Conservation (phyloP, 495 filamentous ascomycete species). For the Clohesyomyces aquaticus region DNA sequence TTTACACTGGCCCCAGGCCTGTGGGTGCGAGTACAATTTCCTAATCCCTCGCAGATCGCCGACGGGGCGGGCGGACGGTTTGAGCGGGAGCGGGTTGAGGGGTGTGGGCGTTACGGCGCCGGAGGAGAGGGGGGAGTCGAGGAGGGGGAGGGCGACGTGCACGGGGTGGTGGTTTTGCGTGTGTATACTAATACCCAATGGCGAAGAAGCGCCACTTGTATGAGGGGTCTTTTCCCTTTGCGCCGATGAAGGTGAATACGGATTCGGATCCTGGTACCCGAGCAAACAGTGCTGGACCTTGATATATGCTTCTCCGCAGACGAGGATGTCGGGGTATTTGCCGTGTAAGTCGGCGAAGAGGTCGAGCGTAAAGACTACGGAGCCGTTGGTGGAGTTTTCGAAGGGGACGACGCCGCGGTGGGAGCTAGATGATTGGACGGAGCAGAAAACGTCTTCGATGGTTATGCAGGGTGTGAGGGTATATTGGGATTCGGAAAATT, state of each 20-base stretch:
- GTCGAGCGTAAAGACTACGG: constrained; percentile 85
- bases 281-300: constrained; percentile 85
- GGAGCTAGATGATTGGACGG: constrained; percentile 66
- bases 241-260: too few relatives aligned
- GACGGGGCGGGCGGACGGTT: constrained; percentile 47
- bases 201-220: too few relatives aligned
- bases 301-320: constrained; percentile 81
- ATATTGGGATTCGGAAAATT: constrained; percentile 36
- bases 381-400: constrained; percentile 94
- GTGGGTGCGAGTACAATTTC: constrained; percentile 78
- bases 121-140: constrained; percentile 23
- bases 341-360: constrained; percentile 73
- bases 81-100: constrained; percentile 21
- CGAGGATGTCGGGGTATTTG: constrained; percentile 64
- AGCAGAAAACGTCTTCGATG: constrained; percentile 73
- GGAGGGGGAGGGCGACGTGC: neutral
- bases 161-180: neutral
- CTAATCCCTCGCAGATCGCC: constrained; percentile 55
- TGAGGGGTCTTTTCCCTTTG: too few relatives aligned
- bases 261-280: constrained; percentile 48
- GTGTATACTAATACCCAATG: neutral
- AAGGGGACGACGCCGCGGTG: constrained; percentile 86
- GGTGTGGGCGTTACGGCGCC: constrained; percentile 34
- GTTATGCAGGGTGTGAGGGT: constrained; percentile 39
- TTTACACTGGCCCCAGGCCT: constrained; percentile 93